Evolutionary conservation across 2,329 filamentous ascomycete species (phyloP), one percentile per base, ranked within the genome.

Genomic region (Fonsecaea monophora): DNA sequence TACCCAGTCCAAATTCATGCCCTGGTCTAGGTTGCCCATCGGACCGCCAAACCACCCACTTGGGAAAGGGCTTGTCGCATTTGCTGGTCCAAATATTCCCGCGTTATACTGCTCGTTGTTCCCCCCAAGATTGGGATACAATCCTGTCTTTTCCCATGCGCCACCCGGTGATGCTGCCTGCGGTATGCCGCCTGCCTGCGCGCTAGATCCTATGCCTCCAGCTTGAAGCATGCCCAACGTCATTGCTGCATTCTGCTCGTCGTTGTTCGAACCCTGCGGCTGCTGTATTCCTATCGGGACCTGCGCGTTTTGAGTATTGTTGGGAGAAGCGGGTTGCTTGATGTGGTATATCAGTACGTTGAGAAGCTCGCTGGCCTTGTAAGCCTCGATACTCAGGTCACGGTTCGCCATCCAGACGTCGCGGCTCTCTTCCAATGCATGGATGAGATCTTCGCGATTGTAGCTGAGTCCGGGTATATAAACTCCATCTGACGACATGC

Each of bases 271-370:
- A 5, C 68, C 66, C 38, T 54, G 66, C 5, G 53, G 18, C 40
- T 58, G 64, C 25, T 60, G 65, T 8, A 32, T 45, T n/a, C 21
- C 58, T n/a, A 50, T 13, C 10, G 66, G 56, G 42, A 68, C 45
- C 9, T 62, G 66, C 30, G 60, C 45, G 64, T 57, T 55, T 68
- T 7, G 71, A 74, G 62, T 74, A 70, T 61, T 77, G 63, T 35
- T 66, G 12, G 68, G 64, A 15, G 66, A 67, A 38, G 12, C 64
- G 2, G 70, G 67, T 30, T 60, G 40, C 37, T 67, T 89, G 62
- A 97, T 84, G 77, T 95, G 95, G 37, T 88, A 85, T 53, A 98
- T 80, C 86, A 98, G 93, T 60, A 97, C 88, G 25, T 88, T 89
- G n/a, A 98, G 82, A 30, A 94, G 85, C 50, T 87, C 88, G 48